Evolutionary conservation across 345 rosid species (phyloP), one percentile per base, ranked within the genome.

Genomic region (Eutrema japonicum): DNA sequence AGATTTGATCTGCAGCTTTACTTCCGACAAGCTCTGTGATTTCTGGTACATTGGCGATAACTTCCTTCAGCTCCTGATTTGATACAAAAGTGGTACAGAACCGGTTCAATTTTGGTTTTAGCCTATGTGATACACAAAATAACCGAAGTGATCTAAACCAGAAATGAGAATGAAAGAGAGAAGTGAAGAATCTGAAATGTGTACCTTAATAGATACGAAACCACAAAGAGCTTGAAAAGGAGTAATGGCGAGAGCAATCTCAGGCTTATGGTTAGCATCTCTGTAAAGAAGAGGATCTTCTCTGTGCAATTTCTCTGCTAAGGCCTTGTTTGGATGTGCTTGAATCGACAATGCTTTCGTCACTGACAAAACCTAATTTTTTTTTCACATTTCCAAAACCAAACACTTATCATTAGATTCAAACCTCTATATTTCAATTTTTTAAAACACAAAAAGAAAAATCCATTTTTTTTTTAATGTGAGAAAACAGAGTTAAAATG

Each of bases 201-300:
- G 30, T 71, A 91, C 98, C 93, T 84, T 78, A 58, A 82, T 81
- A 76, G 83, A 56, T 49, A 90, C 81, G 70, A 95, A 90, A 59
- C 99, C 89, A 74, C 97, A 95, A 57, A 95, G 92, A 26, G 99
- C 98, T 85, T 89, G 86, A 73, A 90, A 92, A 76, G 87, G 85
- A 53, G 99, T 88, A 9, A 92, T 61, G 0, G 99, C 99, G 78
- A 95, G 86, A 77, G 99, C 98, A 90, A 95, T 95, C 85, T 95
- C 99, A 54, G 96, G 98, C 81, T 95, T 95, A 77, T 90, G 98
- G 73, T 90, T 95, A 53, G 72, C 83, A 69, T 95, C 97, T 86
- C 82, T 87, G 48, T 92, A 95, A 16, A 79, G 74, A 82, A 78
- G 63, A 47, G 98, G 97, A 26, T 57, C 88, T 80, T 81, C 80